Evolutionary conservation across 2,329 filamentous ascomycete genomes (phyloP).

Genomic region (Boeremia exigua): DNA sequence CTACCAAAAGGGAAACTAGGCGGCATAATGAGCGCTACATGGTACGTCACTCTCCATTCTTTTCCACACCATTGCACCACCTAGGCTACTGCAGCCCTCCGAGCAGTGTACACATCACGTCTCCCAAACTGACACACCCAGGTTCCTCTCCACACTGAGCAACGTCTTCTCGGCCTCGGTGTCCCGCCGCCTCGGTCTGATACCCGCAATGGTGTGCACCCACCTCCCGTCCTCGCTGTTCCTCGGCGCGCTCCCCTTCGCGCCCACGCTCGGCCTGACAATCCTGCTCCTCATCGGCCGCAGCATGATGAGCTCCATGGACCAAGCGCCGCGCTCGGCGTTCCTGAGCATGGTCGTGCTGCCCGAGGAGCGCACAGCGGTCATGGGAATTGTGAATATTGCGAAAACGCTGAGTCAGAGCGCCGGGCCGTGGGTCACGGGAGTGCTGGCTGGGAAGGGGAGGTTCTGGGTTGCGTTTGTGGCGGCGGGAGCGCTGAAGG

Average conservation of each 20-base stretch:
- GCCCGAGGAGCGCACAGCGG: conserved; percentile 46
- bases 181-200: conserved; percentile 65
- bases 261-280: conserved; percentile 31
- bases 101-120: no score
- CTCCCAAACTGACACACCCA: background rate
- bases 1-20: conserved; percentile 61
- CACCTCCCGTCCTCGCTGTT: conserved; percentile 47
- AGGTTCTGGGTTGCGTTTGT: conserved; percentile 50
- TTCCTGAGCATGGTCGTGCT: conserved; percentile 44
- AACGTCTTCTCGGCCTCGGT: conserved; percentile 53
- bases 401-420: conserved; percentile 46
- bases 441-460: conserved; percentile 40
- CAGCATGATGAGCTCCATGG: conserved; percentile 46
- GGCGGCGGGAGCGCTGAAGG: conserved; percentile 45
- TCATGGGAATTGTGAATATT: conserved; percentile 50
- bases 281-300: conserved; percentile 42
- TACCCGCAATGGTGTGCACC: conserved; percentile 53
- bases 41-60: conserved; percentile 17
- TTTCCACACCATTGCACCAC: no score
- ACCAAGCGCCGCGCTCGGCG: conserved; percentile 47
- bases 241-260: conserved; percentile 36
- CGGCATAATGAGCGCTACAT: conserved; percentile 59
- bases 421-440: conserved; percentile 44
- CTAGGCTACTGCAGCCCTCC: background rate
- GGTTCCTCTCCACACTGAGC: conserved; percentile 38